Evolutionary conservation across 805 yeast genomes (phyloP), one percentile per base, ranked within the genome.

Genomic region (Barnettozyma populi): DNA sequence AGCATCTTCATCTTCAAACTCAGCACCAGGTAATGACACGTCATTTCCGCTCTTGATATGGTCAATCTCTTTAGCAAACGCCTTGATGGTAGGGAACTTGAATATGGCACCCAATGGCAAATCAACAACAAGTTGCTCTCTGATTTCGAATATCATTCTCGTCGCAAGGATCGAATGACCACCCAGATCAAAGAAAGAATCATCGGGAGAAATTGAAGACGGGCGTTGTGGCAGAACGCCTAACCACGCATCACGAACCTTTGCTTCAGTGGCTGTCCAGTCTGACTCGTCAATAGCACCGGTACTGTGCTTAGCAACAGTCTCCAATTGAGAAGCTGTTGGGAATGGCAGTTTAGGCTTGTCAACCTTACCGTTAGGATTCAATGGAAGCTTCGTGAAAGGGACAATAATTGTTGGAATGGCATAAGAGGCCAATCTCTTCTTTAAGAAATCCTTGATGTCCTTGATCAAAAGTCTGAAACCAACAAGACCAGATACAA

Each of bases 91-190:
- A 49, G 99, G 97, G 61, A 80, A 78, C 63, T 86, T 86, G 77
- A 90, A 95, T 52, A 95, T 84, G 7, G 86, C 81, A 4, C 96
- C 96, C 52, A 94, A 72, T 21, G 99, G 97, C 45, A 94, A 72
- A 51, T 90, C 96, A 37, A 90, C 77, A 36, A 79, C 76, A 50
- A 90, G 72, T 55, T 76, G 77, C 70, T 86, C 84, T 64, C 97
- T 79, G 57, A 94, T 77, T 56, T 86, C 90, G 60, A 94, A 94
- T 52, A 94, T 92, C 97, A 94, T 90, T 64, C 95, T 80, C 0
- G 99, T 95, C 7, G 98, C 98, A 53, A 94, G 73, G 59, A 94
- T 92, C 1, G 98, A 92, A 67, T 94, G 99, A 2, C 99, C 99
- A 50, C 99, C 99, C 45, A 95, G 71, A 63, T 94, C 99, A 61